These are phyloP conservation scores for Lasiodiplodia citricola DNA, from an alignment of 2,329 filamentous ascomycete species.

Conservation along the genomic window DNA sequence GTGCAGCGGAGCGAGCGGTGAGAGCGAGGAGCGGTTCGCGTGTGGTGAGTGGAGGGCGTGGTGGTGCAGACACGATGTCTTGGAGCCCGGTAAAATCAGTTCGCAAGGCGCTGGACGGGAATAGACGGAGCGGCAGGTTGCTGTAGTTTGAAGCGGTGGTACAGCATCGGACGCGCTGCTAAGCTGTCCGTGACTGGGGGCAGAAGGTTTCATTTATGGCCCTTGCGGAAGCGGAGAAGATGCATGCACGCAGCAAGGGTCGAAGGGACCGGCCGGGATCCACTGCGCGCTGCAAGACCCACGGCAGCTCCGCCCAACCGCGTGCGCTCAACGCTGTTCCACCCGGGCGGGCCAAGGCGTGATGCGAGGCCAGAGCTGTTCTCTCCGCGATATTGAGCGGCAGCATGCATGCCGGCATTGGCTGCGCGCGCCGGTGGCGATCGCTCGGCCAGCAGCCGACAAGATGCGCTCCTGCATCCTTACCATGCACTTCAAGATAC, in stretches of 20 bases:
- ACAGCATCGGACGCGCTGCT: conserved; percentile 10
- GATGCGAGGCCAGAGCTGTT: conserved; percentile 15
- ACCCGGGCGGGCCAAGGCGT: conserved; percentile 21
- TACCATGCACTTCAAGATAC: not conserved
- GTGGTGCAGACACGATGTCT: not conserved
- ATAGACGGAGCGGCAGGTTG: conserved; percentile 18
- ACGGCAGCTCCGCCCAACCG: conserved; percentile 5
- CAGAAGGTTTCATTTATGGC: conserved; percentile 23
- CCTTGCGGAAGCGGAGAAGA: conserved; percentile 25
- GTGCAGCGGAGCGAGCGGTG: conserved; percentile 14
- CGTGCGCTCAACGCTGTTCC: conserved; percentile 17
- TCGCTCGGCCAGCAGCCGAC: not conserved
- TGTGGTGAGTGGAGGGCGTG: not conserved
- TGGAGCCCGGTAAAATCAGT: not conserved
- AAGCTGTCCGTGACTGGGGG: not conserved
- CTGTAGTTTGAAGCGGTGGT: conserved; percentile 6
- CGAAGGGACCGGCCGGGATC: not conserved
- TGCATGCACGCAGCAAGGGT: conserved; percentile 21
- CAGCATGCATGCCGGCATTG: conserved; percentile 21
- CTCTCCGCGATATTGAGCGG: conserved; percentile 9
- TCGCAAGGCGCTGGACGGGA: not conserved
- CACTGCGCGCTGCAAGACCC: conserved; percentile 4
- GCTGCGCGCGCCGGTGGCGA: not conserved
- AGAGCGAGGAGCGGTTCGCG: not conserved
- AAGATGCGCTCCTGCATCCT: conserved; percentile 8